Evolutionary conservation across 2,329 filamentous ascomycete genomes (phyloP), one percentile per base, ranked within the genome.

Genomic region (Colletotrichum coccodes): DNA sequence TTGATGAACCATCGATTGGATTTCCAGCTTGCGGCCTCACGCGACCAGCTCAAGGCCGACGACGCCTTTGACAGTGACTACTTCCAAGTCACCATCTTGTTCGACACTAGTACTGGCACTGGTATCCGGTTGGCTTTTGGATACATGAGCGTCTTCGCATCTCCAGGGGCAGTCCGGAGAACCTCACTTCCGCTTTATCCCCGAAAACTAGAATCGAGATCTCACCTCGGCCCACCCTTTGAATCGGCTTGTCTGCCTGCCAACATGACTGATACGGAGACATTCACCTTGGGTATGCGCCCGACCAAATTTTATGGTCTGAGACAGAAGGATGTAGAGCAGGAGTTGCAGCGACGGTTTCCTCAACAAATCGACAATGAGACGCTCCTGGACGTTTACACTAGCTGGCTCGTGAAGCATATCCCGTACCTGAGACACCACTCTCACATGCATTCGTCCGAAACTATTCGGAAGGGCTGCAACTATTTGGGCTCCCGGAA

Each of bases 391-490:
- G 49, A 44, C 6, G 30, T 69, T n/a, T 69, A 67, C 57, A 56
- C 56, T 7, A 46, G 32, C 18, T 69, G 66, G 66, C 56, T 69
- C 6, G 54, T 50, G 16, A 49, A 32, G 12, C 56, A 67, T 16
- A 44, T 61, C 21, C 63, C 62, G 14, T 16, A 50, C 6, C 36
- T 69, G 26, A 57, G 44, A 1, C 36, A 61, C 9, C 21, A n/a
- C 16, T 50, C 40, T 21, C 36, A 47, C 21, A 8, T 26, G 9
- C 26, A 66, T 21, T 61, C 62, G 1, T 56, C 66, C 1, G 14
- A n/a, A n/a, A 36, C 47, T n/a, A 64, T 76, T 21, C 34, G 50
- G 2, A 26, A 57, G n/a, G 73, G 73, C 64, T 72, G 72, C 59
- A 12, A 50, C 12, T 68, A 67, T n/a, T 16, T 76, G 8, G 61